Conservation (phyloP, 2,329 filamentous ascomycete genomes). For the Neophaeococcomyces aloes region DNA sequence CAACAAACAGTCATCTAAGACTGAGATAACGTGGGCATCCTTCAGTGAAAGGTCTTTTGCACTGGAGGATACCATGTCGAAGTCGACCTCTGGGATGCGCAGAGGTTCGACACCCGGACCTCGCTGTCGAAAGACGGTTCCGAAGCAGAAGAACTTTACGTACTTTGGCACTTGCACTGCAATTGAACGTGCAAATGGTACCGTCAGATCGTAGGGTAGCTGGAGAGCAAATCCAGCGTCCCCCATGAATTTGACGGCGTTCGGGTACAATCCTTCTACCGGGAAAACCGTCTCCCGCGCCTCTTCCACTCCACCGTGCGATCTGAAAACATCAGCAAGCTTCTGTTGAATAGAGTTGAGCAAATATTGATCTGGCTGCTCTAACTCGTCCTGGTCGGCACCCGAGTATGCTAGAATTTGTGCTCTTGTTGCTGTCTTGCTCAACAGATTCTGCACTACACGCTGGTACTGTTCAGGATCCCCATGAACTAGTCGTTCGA, state of each 20-base stretch:
- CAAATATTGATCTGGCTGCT: slow-evolving; percentile 25
- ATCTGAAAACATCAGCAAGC: slow-evolving; percentile 67
- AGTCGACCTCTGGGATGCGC: slow-evolving; percentile 82
- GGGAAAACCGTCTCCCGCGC: slow-evolving; percentile 69
- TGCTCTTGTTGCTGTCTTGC: slow-evolving; percentile 71
- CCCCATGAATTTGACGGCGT: slow-evolving; percentile 69
- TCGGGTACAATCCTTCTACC: slow-evolving; percentile 64
- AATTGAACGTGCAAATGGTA: slow-evolving; percentile 76
- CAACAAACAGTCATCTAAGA: slow-evolving; percentile 79
- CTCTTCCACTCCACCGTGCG: slow-evolving; percentile 79
- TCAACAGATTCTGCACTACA: slow-evolving; percentile 63
- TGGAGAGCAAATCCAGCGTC: slow-evolving; percentile 70
- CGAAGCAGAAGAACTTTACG: slow-evolving; percentile 76
- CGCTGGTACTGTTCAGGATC: slow-evolving; percentile 79
- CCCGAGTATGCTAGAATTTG: slow-evolving; percentile 44
- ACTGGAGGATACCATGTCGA: slow-evolving; percentile 83
- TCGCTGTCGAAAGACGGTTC: slow-evolving; percentile 68
- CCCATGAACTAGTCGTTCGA: slow-evolving; percentile 70
- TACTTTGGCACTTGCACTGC: slow-evolving; percentile 50
- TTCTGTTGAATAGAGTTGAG: slow-evolving; percentile 64
- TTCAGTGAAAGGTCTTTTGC: slow-evolving; percentile 74
- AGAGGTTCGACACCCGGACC: slow-evolving; percentile 69
- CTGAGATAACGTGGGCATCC: slow-evolving; percentile 88
- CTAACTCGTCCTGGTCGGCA: slow-evolving; percentile 27
- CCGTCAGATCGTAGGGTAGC: slow-evolving; percentile 83